Evolutionary conservation across 495 filamentous ascomycete genomes (phyloP).

Genomic region (Letharia columbiana): DNA sequence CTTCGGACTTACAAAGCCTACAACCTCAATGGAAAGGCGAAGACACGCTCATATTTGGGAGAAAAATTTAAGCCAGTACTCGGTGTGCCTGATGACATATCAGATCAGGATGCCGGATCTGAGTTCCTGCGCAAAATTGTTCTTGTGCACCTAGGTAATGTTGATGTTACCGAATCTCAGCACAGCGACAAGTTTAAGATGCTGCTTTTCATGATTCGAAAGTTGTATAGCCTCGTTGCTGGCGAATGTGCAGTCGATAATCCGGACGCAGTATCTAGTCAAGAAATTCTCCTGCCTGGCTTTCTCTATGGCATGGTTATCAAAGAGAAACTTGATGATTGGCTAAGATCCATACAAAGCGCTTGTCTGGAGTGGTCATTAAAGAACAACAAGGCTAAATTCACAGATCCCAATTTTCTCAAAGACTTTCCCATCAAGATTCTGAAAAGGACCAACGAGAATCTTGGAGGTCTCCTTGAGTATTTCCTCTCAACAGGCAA

Average conservation of each 20-base stretch:
- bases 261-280: conserved; percentile 89
- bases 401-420: conserved; percentile 61
- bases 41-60: conserved; percentile 76
- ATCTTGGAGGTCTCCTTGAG: conserved; percentile 74
- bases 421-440: conserved; percentile 72
- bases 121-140: conserved; percentile 88
- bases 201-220: conserved; percentile 91
- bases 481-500: conserved; percentile 98
- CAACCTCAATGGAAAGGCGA: conserved; percentile 63
- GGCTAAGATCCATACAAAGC: conserved; percentile 57
- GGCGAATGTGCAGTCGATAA: conserved; percentile 91
- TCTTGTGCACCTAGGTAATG: conserved; percentile 76
- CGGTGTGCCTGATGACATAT: conserved; percentile 66
- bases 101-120: conserved; percentile 76
- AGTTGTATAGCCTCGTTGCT: conserved; percentile 84
- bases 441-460: conserved; percentile 73
- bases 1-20: conserved; percentile 89
- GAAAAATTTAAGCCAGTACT: conserved; percentile 83
- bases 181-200: conserved; percentile 89
- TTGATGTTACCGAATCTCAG: conserved; percentile 70
- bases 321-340: conserved; percentile 89
- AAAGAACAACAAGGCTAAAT: conserved; percentile 51
- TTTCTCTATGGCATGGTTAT: conserved; percentile 91
- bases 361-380: conserved; percentile 60
- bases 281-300: conserved; percentile 86